phyloP scores from a whole-genome alignment of 768 basidiomycete species.

The Podaxis rugospora region DNA sequence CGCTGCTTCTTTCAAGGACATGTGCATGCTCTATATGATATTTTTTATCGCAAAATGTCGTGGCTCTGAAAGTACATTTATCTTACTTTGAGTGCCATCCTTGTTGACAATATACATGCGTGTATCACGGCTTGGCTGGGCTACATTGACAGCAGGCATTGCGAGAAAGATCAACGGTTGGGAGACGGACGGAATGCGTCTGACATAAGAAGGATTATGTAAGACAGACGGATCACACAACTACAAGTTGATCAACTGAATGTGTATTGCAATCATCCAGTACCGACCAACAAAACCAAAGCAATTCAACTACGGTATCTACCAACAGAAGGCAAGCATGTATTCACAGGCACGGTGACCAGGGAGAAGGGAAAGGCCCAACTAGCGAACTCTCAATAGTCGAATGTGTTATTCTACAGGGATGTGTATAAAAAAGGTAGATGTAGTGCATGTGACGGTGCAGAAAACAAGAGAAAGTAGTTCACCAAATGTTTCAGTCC shows the following conservation, averaged over 20 bases:
- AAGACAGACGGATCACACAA: slow-evolving; percentile 1
- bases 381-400: slow-evolving; percentile 11
- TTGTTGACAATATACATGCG: slow-evolving; percentile 29
- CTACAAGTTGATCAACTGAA: background rate
- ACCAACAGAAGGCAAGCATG: slow-evolving; percentile 11
- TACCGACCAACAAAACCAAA: background rate
- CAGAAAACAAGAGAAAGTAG: background rate
- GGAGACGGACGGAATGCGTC: background rate
- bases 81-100: slow-evolving; percentile 27
- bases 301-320: slow-evolving; percentile 9
- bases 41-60: slow-evolving; percentile 4
- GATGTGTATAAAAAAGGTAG: slow-evolving; percentile 11
- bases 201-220: background rate
- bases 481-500: slow-evolving; percentile 30
- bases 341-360: slow-evolving; percentile 7
- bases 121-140: slow-evolving; percentile 20
- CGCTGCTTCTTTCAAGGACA: slow-evolving; percentile 46
- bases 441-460: slow-evolving; percentile 5
- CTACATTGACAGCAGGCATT: slow-evolving; percentile 28
- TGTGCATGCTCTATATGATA: slow-evolving; percentile 39
- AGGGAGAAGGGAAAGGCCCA: slow-evolving; percentile 4
- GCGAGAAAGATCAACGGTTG: background rate
- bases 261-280: slow-evolving; percentile 3
- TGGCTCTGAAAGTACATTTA: slow-evolving; percentile 9
- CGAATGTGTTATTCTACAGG: slow-evolving; percentile 12